Base-by-base conservation (phyloP, 2,329 filamentous ascomycete genomes). In the Pleurostoma richardsiae region DNA sequence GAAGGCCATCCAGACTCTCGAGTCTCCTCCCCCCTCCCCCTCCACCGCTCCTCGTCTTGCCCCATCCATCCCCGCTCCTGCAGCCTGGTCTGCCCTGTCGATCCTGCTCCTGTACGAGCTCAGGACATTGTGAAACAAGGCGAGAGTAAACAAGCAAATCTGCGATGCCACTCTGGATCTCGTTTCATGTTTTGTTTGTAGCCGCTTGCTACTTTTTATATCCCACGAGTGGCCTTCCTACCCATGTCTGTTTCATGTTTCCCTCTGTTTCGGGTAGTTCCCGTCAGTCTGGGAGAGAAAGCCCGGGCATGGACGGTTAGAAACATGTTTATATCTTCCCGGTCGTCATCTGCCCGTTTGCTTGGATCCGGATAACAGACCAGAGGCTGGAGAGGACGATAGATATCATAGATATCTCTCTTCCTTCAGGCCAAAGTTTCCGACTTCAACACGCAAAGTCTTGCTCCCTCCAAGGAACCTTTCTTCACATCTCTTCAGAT, bases 201-300 rank as follows among this genome's bases (percentile, higher is more conserved):
- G n/a, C 8, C 33, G 27, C 30, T 27, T 31, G 40, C 38, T 49
- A 46, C 50, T 50, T 52, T 52, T 52, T 52, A 50, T 50, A 50
- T 47, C 50, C 29, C 30, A 39, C 36, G 19, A 19, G 40, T 27
- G 31, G n/a, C 29, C 28, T n/a, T 39, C 33, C 31, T 30, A 26
- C 30, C 6, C 40, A 4, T 26, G 30, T 11, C 29, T 29, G 11
- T 33, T 29, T 10, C 43, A 28, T 29, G 10, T 49, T 51, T 49
- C 49, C 48, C 36, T 19, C 19, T 19, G 19, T 19, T 19, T 19
- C 19, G 19, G 19, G 19, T 19, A 19, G 19, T 19, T 19, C 19
- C 19, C 19, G 19, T 19, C 19, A 19, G 19, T 19, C 19, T 19
- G 19, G 19, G 19, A 19, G 19, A 19, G 19, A 19, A 19, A 19